These are phyloP conservation scores for Jaapia argillacea DNA, from an alignment of 768 basidiomycete species.

Conservation along the genomic window DNA sequence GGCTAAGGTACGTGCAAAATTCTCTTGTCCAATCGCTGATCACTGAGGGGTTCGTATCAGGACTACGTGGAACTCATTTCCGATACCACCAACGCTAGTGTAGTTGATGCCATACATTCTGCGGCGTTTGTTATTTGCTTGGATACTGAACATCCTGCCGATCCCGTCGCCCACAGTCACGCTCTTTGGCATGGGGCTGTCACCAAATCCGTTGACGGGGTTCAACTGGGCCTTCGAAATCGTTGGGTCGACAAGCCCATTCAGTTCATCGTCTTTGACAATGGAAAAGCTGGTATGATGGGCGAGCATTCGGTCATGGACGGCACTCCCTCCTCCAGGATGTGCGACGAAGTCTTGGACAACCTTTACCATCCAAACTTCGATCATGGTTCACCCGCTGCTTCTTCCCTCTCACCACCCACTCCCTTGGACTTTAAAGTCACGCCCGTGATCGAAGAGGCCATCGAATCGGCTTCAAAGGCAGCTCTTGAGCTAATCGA, in stretches of 20 bases:
- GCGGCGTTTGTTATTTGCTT: conserved; percentile 80
- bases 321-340: conserved; percentile 69
- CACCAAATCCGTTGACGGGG: conserved; percentile 5
- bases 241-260: conserved; percentile 89
- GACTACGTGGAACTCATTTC: conserved; percentile 55
- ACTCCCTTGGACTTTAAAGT: conserved; percentile 57
- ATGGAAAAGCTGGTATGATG: conserved; percentile 74
- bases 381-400: conserved; percentile 38
- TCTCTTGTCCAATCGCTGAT: not conserved
- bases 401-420: conserved; percentile 22
- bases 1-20: conserved; percentile 53
- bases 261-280: conserved; percentile 81
- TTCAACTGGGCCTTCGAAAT: conserved; percentile 45
- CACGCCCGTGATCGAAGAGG: conserved; percentile 30
- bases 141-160: conserved; percentile 49
- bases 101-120: conserved; percentile 70
- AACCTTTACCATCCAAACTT: conserved; percentile 51
- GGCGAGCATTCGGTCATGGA: conserved; percentile 94
- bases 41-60: conserved; percentile 21
- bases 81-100: conserved; percentile 48
- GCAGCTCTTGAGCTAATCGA: conserved; percentile 49
- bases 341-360: conserved; percentile 62
- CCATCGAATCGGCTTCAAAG: conserved; percentile 46
- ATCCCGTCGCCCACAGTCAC: conserved; percentile 51
- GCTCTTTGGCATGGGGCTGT: conserved; percentile 74